Base-by-base conservation (phyloP, 2,329 filamentous ascomycete genomes). In the Intubia oerlemansii region DNA sequence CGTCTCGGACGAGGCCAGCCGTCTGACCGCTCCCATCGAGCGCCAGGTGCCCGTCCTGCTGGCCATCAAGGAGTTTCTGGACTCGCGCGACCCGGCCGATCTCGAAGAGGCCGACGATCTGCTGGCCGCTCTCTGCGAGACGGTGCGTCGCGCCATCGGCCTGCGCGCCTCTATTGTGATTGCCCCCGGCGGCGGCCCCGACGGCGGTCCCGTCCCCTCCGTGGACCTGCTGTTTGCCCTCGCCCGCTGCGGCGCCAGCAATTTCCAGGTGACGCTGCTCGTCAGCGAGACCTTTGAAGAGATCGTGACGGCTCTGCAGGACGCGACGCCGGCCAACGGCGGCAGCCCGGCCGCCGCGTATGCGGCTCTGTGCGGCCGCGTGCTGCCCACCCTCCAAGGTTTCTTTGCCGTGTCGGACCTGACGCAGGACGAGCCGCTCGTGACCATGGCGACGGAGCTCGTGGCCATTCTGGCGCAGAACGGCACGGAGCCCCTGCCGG, bases 281-380 rank as follows among this genome's bases (percentile, higher is more conserved):
- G 76, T 95, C 15, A 76, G 69, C 20, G 88, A 98, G 50, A 73
- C 80, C 0, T 91, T 98, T 43, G 85, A 95, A 47, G 80, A 88
- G 24, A 72, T 93, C 32, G 76, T 84, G 5, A 57, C 63, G 28
- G 62, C 58, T 2, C 64, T 91, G 28, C 56, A 75, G 3, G 67
- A 71, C 14, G n/a, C n/a, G n/a, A n/a, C n/a, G n/a, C 53, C 62
- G 6, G 66, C 77, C 7, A 63, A 70, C 1, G n/a, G n/a, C 8
- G 19, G 19, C 8, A 21, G 8, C 8, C n/a, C n/a, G n/a, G n/a
- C n/a, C n/a, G 19, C 8, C 8, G 19, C 19, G n/a, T 98, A 85
- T 47, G 62, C 73, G 27, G 66, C 67, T 9, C 62, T 98, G 6
- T 92, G 85, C 45, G 59, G 68, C 40, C 91, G 85, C 49, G 79